phyloP scores from a whole-genome alignment of 2,329 filamentous ascomycete species.

The Trichoderma semiorbis region DNA sequence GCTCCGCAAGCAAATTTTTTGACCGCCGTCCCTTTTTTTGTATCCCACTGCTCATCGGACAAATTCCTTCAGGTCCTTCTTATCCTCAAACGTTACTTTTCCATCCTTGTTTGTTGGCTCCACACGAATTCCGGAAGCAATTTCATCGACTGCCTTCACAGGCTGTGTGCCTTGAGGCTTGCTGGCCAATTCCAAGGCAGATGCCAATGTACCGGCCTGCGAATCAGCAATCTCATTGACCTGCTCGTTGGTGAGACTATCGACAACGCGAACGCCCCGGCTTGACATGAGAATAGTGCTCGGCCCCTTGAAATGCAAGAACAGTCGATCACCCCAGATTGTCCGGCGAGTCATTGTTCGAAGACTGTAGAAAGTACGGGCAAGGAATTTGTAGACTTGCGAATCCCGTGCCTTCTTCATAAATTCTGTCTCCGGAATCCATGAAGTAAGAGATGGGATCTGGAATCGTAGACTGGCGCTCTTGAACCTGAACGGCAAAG shows the following conservation, averaged over 20 bases:
- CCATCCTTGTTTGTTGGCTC: constrained; percentile 58
- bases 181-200: constrained; percentile 51
- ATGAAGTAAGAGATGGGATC: constrained; percentile 64
- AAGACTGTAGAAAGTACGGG: constrained; percentile 62
- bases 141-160: constrained; percentile 24
- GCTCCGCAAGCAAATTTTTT: not conserved
- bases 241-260: constrained; percentile 72
- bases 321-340: constrained; percentile 91
- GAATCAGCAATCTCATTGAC: constrained; percentile 87
- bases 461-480: constrained; percentile 73
- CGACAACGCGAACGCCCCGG: constrained; percentile 72
- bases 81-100: constrained; percentile 63
- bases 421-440: constrained; percentile 69
- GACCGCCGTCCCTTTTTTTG: not conserved
- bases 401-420: constrained; percentile 69
- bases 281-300: constrained; percentile 84
- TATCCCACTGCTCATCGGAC: constrained; percentile 34
- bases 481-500: constrained; percentile 83
- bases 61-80: constrained; percentile 56
- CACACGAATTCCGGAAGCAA: constrained; percentile 48
- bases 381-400: constrained; percentile 66
- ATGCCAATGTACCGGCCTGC: constrained; percentile 66
- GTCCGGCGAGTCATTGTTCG: constrained; percentile 75
- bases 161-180: constrained; percentile 24
- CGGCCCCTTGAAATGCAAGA: constrained; percentile 85